Conservation (phyloP, 108 stramenopile species). For the Skeletonema marinoi region DNA sequence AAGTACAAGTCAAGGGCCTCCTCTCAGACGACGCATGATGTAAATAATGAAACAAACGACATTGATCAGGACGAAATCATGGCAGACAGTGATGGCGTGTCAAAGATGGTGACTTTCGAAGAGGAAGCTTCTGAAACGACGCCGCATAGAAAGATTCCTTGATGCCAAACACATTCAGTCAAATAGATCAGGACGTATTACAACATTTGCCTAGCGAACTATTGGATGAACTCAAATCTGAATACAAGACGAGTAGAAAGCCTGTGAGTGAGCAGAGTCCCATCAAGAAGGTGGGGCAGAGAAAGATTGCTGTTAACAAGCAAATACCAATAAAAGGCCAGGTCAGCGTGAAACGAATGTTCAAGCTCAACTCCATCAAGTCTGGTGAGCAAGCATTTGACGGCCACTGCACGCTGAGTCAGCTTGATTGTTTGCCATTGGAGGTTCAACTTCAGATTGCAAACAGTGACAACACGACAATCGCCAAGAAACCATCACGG, state of each 20-base stretch:
- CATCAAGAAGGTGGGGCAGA: not conserved
- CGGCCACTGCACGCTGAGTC: conserved; percentile 50
- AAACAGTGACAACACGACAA: conserved; percentile 53
- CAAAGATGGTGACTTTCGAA: conserved; percentile 2
- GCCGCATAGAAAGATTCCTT: not conserved
- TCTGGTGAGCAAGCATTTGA: conserved; percentile 50
- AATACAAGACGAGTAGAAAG: conserved; percentile 10
- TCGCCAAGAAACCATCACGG: conserved; percentile 13
- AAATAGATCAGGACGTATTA: conserved; percentile 49
- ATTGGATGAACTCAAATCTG: conserved; percentile 29
- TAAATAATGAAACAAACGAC: not conserved
- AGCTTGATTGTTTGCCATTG: conserved; percentile 65
- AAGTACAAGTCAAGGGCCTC: conserved; percentile 3
- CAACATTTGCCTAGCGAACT: conserved; percentile 38
- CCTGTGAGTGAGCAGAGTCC: not conserved
- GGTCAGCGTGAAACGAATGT: conserved; percentile 69
- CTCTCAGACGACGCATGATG: not conserved
- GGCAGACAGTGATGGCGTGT: not conserved
- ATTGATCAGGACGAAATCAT: not conserved
- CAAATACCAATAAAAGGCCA: conserved; percentile 41
- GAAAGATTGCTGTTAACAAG: conserved; percentile 14
- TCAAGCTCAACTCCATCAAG: conserved; percentile 69
- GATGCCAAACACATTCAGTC: conserved; percentile 28
- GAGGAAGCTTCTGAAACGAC: not conserved
- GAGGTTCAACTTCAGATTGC: conserved; percentile 78